Base-by-base conservation (phyloP, 768 basidiomycete genomes). In the Boletus barrowsii region DNA sequence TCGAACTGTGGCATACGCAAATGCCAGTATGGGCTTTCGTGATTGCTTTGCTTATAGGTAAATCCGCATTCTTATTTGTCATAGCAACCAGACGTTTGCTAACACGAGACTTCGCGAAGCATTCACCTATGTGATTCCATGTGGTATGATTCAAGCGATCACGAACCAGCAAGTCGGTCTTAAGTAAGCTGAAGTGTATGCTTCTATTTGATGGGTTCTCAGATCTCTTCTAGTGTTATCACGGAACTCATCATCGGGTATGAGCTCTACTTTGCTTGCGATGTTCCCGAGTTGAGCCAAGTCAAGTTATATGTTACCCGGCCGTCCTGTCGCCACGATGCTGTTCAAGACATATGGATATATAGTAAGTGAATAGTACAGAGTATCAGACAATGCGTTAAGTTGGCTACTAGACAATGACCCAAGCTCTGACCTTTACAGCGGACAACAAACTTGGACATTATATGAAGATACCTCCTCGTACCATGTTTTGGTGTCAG, bases 301-400 rank as follows among this genome's bases (percentile, higher is more conserved):
- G n/a, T 39, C 47, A 20, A 71, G 71, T 20, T 91, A 90, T 62
- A 82, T 79, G 24, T 77, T 89, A 40, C 91, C 90, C 13, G 90
- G 91, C 3, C 80, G 80, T 15, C 88, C 90, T 6, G 67, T 91
- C 52, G 89, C 90, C 0, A 88, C 83, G 78, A 90, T 92, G 89
- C 74, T 91, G 75, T 90, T 90, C 79, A 91, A 89, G 80, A 87
- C 86, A 0, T 89, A 78, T 77, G 88, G 89, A 32, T 89, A 88
- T 61, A 84, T 86, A 53, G 84, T 72, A 26, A 35, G 65, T 43
- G 37, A 10, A 26, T 4, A 9, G 17, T 18, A 18, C 7, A 4
- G 37, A n/a, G 24, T 20, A 14, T 42, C 3, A 2, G 5, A 39
- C 24, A 14, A 1, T 3, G 3, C 22, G 32, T 51, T 61, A n/a